Evolutionary conservation across 2,329 filamentous ascomycete species (phyloP), one percentile per base, ranked within the genome.

Genomic region (Tolypocladium paradoxum): DNA sequence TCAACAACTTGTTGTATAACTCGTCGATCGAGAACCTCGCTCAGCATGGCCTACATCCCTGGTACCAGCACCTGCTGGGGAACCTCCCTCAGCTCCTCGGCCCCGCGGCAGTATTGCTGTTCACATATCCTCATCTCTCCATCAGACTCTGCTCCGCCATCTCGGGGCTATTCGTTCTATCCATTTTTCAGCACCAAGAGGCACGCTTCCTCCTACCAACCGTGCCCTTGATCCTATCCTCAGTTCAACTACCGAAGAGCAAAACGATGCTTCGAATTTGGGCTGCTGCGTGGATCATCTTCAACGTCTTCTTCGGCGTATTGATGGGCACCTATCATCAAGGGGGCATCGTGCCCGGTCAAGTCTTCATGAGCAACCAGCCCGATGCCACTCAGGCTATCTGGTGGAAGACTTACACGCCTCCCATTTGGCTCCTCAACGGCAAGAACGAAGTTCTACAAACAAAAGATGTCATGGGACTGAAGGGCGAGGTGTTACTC

Each of bases 361-460:
- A 92, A 62, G 81, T 87, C 0, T 88, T 88, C 64, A 76, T 92
- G 63, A 86, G 83, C 62, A 80, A 79, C 52, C 83, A 87, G 58
- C 76, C 81, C 5, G 84, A 86, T 57, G 82, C 86, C 9, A 83
- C 82, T 2, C 77, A 85, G 35, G 85, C 84, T 4, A 76, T 88
- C 50, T 92, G 88, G 88, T 92, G 88, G 88, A 91, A 90, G 67
- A 91, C 88, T 1, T 91, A 91, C 65, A 87, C 84, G 65, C 88
- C 88, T 20, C 88, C 88, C 0, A 84, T 86, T 36, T 92, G 88
- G 87, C 76, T 92, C 22, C 73, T 91, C 7, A 85, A 90, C 58
- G 84, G 85, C 52, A 87, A 87, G 67, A 90, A 87, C 58, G 79
- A 84, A 59, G 76, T 87, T 11, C 70, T 90, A n/a, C 76, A 72